Evolutionary conservation across 179 eudicot species (phyloP).

Genomic region (Corrigiola litoralis): DNA sequence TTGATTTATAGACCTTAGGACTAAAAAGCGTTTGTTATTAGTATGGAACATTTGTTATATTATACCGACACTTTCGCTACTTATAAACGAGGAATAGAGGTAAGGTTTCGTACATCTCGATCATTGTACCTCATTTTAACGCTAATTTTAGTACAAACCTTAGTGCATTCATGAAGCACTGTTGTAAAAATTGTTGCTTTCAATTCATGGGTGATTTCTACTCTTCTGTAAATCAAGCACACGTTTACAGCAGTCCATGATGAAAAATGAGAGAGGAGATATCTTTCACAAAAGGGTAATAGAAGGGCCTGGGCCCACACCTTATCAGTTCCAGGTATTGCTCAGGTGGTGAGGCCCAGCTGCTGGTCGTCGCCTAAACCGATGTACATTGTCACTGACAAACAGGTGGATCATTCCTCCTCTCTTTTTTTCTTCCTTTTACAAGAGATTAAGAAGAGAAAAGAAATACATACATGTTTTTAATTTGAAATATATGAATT

Average conservation of each 20-base stretch:
- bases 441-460: not conserved
- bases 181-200: not conserved
- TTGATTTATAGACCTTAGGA: not conserved
- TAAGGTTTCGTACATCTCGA: not conserved
- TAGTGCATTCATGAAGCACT: not conserved
- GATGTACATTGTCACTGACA: conserved; percentile 53
- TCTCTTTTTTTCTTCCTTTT: not conserved
- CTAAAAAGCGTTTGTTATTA: not conserved
- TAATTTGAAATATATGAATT: not conserved
- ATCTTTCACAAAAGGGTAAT: conserved; percentile 15
- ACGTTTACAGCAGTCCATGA: conserved; percentile 18
- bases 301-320: conserved; percentile 24
- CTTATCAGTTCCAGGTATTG: conserved; percentile 65
- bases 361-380: conserved; percentile 42
- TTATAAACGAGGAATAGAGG: not conserved
- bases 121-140: not conserved
- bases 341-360: conserved; percentile 72
- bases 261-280: not conserved
- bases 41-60: not conserved
- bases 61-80: not conserved
- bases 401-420: conserved; percentile 64
- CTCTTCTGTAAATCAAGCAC: conserved; percentile 9
- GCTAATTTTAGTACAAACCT: not conserved
- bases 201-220: not conserved
- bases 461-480: not conserved